Conservation (phyloP, 208 protist genomes). For the Trichomonas tenax region DNA sequence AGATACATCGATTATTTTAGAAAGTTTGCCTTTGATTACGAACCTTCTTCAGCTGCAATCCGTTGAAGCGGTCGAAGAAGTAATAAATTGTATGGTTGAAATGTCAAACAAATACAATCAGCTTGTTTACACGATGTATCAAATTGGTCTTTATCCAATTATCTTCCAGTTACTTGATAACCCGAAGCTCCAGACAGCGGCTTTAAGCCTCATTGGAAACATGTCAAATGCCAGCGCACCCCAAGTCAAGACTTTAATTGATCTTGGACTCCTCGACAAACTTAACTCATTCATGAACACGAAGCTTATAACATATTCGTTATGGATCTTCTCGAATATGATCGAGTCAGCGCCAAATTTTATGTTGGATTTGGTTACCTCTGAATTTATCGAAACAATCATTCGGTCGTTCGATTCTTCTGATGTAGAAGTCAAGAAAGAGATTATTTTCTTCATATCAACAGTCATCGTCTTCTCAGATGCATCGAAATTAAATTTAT, state of each 20-base stretch:
- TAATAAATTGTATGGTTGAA: background rate
- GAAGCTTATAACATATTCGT: background rate
- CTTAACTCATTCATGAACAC: background rate
- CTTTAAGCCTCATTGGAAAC: background rate
- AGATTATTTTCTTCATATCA: background rate
- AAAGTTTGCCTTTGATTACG: background rate
- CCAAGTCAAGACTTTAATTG: background rate
- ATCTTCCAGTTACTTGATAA: background rate
- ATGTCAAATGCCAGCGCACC: background rate
- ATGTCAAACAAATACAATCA: background rate
- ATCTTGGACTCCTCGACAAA: background rate
- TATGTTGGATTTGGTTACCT: background rate
- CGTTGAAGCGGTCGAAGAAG: background rate
- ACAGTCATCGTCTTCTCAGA: background rate
- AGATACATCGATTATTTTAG: background rate
- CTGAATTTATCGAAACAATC: background rate
- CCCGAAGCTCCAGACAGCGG: background rate
- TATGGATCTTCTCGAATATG: background rate
- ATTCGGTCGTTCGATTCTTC: background rate
- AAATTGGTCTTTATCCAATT: background rate
- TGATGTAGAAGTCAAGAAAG: background rate
- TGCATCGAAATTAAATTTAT: background rate
- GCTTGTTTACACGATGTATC: background rate
- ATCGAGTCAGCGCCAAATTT: background rate
- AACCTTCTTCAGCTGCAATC: background rate